These are phyloP conservation scores for Pestalotiopsis sp. DNA, from an alignment of 2,329 filamentous ascomycete genomes.

Conservation along the genomic window DNA sequence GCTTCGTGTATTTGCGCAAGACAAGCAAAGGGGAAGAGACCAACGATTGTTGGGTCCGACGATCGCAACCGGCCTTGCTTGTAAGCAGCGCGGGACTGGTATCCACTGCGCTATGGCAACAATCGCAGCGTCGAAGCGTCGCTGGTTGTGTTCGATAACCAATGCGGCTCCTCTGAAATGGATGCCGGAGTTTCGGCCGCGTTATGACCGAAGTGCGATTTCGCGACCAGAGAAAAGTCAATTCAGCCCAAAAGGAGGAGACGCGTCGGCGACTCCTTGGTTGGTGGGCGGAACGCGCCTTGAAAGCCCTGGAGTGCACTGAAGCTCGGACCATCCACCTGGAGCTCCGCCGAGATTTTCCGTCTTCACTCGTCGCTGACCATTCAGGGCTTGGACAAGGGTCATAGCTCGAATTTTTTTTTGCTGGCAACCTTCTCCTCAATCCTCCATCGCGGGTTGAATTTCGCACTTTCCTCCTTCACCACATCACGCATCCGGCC, in stretches of 20 bases:
- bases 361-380: neutral
- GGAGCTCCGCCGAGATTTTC: slow-evolving; percentile 9
- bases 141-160: neutral
- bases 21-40: neutral
- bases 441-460: neutral
- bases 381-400: neutral
- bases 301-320: neutral
- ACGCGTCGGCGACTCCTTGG: neutral
- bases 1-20: neutral
- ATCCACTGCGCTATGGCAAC: neutral
- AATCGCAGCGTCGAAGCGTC: neutral
- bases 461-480: neutral
- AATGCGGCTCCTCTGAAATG: neutral
- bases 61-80: neutral
- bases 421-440: neutral
- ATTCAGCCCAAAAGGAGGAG: neutral
- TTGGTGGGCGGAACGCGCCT: neutral
- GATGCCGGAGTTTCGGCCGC: neutral
- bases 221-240: neutral
- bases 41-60: neutral
- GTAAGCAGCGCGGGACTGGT: neutral
- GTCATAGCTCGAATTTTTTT: neutral
- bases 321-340: neutral
- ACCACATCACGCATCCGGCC: slow-evolving; percentile 1
- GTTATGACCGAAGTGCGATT: neutral